Base-by-base conservation (phyloP, 2,329 filamentous ascomycete species). In the Fusarium albosuccineum region DNA sequence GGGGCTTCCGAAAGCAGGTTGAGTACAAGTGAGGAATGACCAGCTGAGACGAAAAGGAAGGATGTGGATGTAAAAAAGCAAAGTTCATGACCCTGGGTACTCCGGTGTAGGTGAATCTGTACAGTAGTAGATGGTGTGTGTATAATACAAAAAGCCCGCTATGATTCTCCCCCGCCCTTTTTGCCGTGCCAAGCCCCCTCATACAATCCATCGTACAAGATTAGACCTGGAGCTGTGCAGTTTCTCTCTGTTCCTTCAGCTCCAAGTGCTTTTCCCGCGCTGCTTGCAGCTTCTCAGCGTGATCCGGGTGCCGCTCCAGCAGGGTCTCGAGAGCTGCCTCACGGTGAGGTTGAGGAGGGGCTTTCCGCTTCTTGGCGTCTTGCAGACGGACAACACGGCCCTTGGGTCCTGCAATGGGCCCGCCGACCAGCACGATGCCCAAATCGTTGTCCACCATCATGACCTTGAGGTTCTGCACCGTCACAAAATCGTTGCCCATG, bases 401-500 rank as follows among this genome's bases (percentile, higher is more conserved):
- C 82, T 97, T 97, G 60, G 95, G 95, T 0, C 96, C 96, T 34
- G 92, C 92, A 41, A 99, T 90, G 68, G 89, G 87, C 30, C 95
- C 96, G 80, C 92, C 93, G 67, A 99, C 90, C 54, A 97, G 88
- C 60, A 99, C 89, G 73, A 97, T 88, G 17, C 96, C 96, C 75
- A 94, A 91, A 78, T 92, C 91, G 72, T 90, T 87, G 81, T 98
- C 94, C 34, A 97, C 91, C 83, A 93, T 91, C 77, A 99, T 82
- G 54, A 99, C 89, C 81, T 91, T 92, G 72, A 98, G 82, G 80
- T 97, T 97, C 85, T 97, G 94, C 60, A 96, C 86, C 48, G 96
- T 99, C 57, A 94, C 92, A 70, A 88, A 89, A 79, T 97, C 87
- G 69, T 91, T 92, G 67, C 96, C 96, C 96, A 99, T 98, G 62